Percentiles rank a stretch among this genome's conserved stretches.
Evolutionary conservation across 306 rosid species (phyloP).

Genomic region (Ziziphus jujuba): DNA sequence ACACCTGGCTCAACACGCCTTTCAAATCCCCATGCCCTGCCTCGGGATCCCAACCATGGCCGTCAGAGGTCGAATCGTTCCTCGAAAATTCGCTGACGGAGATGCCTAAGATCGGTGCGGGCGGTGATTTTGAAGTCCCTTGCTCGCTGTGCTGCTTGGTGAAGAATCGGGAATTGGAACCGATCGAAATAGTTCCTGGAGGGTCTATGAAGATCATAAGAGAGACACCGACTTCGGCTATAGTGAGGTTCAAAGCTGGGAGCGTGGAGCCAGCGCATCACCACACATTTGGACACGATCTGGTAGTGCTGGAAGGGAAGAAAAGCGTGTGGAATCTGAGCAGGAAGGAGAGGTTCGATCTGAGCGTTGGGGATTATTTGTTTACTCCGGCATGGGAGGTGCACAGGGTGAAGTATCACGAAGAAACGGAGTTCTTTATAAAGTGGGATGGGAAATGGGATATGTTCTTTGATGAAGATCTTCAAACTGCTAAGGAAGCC

Average conservation of each 20-base stretch:
- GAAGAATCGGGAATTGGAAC: constrained; percentile 57
- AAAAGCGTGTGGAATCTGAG: constrained; percentile 88
- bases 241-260: constrained; percentile 76
- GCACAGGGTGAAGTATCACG: constrained; percentile 72
- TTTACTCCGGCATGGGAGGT: constrained; percentile 81
- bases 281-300: constrained; percentile 85
- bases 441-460: constrained; percentile 98
- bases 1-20: constrained; percentile 75
- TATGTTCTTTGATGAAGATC: constrained; percentile 84
- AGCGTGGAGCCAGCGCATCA: constrained; percentile 93
- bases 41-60: constrained; percentile 66
- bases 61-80: constrained; percentile 50
- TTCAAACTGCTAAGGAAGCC: constrained; percentile 46
- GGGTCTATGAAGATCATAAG: constrained; percentile 84
- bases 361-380: constrained; percentile 67
- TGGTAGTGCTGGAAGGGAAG: constrained; percentile 74
- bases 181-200: constrained; percentile 74
- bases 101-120: constrained; percentile 61
- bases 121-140: background rate
- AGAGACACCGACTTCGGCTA: constrained; percentile 79
- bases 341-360: constrained; percentile 63
- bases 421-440: constrained; percentile 80
- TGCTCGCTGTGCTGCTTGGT: constrained; percentile 70
- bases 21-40: constrained; percentile 77
- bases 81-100: constrained; percentile 58